These are phyloP conservation scores for Sparassis latifolia DNA, from an alignment of 1,284 basidiomycete genomes.

Conservation along the genomic window DNA sequence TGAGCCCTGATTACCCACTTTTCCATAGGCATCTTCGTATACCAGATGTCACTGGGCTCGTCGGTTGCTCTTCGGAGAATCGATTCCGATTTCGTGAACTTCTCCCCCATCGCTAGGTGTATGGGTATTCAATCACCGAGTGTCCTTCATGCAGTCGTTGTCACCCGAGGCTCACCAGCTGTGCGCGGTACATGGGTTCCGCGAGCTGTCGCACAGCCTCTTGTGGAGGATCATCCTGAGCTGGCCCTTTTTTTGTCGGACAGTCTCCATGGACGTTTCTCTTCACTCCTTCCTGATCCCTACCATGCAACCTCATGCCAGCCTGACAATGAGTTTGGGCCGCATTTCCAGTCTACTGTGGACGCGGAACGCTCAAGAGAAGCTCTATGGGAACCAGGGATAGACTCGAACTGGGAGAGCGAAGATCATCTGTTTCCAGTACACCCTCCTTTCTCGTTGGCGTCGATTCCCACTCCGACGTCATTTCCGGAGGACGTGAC, in stretches of 20 bases:
- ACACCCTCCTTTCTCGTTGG: conserved; percentile 24
- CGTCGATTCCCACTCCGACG: conserved; percentile 17
- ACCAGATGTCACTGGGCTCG: conserved; percentile 53
- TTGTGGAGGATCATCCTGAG: conserved; percentile 37
- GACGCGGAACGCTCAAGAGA: conserved; percentile 30
- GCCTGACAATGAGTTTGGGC: conserved; percentile 48
- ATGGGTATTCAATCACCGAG: conserved; percentile 32
- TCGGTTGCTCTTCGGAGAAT: conserved; percentile 55
- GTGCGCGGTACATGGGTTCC: conserved; percentile 64
- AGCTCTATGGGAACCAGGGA: conserved; percentile 20
- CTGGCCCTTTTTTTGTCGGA: conserved; percentile 53
- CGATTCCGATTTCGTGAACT: conserved; percentile 69
- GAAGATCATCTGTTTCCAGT: conserved; percentile 24
- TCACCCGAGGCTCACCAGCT: conserved; percentile 40
- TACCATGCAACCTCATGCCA: conserved; percentile 37
- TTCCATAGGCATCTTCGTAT: conserved; percentile 56
- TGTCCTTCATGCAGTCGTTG: conserved; percentile 32
- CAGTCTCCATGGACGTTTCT: conserved; percentile 52
- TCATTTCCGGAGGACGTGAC: conserved; percentile 16
- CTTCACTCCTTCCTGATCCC: conserved; percentile 48
- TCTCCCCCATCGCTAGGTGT: conserved; percentile 48
- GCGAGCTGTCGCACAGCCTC: conserved; percentile 45
- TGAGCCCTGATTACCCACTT: background rate
- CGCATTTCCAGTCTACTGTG: conserved; percentile 43
- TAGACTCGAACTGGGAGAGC: conserved; percentile 19